Evolutionary conservation across 345 rosid species (phyloP).

Genomic region (Camelina hispida): DNA sequence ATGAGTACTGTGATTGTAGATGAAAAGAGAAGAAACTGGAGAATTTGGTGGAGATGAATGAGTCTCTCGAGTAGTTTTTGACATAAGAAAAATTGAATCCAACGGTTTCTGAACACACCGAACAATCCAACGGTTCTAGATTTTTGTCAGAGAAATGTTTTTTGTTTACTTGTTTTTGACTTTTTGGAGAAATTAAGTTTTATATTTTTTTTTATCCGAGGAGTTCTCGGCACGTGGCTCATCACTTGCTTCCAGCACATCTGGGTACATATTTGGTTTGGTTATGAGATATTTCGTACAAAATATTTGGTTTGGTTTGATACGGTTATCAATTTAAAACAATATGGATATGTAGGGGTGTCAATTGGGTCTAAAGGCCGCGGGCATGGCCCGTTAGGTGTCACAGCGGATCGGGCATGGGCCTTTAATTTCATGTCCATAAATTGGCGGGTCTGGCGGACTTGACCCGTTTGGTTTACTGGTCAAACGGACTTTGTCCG

Average conservation of each 20-base stretch:
- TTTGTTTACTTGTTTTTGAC: not conserved
- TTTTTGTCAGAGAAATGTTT: not conserved
- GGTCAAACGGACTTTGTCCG: too few relatives aligned
- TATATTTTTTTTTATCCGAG: not conserved
- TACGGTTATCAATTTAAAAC: too few relatives aligned
- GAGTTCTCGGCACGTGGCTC: not conserved
- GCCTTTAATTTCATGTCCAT: too few relatives aligned
- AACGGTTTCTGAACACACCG: slow-evolving; percentile 11
- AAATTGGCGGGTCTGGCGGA: too few relatives aligned
- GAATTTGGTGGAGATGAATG: slow-evolving; percentile 17
- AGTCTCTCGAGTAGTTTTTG: slow-evolving; percentile 8
- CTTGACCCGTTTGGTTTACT: too few relatives aligned
- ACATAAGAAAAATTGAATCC: slow-evolving; percentile 20
- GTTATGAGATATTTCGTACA: too few relatives aligned
- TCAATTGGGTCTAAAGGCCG: too few relatives aligned
- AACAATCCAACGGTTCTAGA: slow-evolving; percentile 32
- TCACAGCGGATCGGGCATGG: too few relatives aligned
- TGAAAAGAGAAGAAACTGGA: slow-evolving; percentile 14
- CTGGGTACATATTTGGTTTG: too few relatives aligned
- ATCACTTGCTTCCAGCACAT: not conserved
- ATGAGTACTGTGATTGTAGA: slow-evolving; percentile 18
- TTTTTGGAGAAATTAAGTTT: not conserved
- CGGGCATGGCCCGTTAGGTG: too few relatives aligned
- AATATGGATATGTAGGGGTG: too few relatives aligned
- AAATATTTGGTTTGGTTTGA: too few relatives aligned